These are phyloP conservation scores for Syzygium malaccense DNA, from an alignment of 441 rosid genomes.

Conservation along the genomic window DNA sequence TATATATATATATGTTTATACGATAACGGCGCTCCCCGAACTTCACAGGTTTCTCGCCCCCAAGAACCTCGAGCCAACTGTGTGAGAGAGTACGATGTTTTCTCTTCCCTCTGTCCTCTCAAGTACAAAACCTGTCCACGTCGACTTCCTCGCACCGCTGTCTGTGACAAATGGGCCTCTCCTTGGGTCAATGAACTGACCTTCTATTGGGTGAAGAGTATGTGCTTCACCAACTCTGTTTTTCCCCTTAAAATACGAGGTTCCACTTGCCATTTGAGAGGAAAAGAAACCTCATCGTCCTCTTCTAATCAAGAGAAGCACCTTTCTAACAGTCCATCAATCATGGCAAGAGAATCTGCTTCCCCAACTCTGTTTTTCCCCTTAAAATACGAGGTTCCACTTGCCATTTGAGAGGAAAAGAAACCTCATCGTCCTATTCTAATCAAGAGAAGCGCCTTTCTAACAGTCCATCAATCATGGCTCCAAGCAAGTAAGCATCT, in stretches of 20 bases:
- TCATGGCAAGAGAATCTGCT: too few species aligned
- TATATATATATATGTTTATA: not conserved
- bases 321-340: too few species aligned
- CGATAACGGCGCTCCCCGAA: not conserved
- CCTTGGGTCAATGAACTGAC: not conserved
- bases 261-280: not conserved
- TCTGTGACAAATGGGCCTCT: not conserved
- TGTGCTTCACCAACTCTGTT: not conserved
- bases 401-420: too few species aligned
- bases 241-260: too few species aligned
- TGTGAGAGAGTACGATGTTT: not conserved
- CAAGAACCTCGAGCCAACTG: not conserved
- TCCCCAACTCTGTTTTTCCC: too few species aligned
- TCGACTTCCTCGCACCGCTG: not conserved
- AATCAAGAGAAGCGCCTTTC: too few species aligned
- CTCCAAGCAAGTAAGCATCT: too few species aligned
- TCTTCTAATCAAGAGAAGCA: not conserved
- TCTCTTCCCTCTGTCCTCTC: not conserved
- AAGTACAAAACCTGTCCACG: not conserved
- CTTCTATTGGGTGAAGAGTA: not conserved
- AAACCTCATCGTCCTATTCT: too few species aligned
- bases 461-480: too few species aligned
- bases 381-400: too few species aligned
- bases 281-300: not conserved
- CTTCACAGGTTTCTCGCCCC: not conserved